phyloP scores from a whole-genome alignment of 306 rosid species.

The Fagus crenata region DNA sequence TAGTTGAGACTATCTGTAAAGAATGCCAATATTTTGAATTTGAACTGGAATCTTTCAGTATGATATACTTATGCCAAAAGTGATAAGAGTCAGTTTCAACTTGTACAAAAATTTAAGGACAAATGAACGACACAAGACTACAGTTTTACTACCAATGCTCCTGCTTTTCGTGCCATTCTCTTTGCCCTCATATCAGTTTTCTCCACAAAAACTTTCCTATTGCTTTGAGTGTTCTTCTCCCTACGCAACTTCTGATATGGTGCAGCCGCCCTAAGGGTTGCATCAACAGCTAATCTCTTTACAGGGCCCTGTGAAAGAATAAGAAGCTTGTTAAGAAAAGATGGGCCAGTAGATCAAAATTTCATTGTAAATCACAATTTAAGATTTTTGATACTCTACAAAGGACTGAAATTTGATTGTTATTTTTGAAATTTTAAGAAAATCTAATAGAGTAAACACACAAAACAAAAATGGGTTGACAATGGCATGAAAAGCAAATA shows the following conservation, averaged over 20 bases:
- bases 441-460: not conserved
- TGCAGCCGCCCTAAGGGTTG: slow-evolving; percentile 98
- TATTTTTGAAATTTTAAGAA: not conserved
- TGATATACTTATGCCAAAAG: not conserved
- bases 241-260: slow-evolving; percentile 94
- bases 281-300: slow-evolving; percentile 94
- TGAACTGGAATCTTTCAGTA: not conserved
- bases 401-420: not conserved
- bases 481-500: slow-evolving; percentile 18
- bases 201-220: slow-evolving; percentile 87
- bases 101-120: not conserved
- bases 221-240: slow-evolving; percentile 64
- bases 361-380: slow-evolving; percentile 4
- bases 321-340: slow-evolving; percentile 14
- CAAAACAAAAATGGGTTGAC: not conserved
- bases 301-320: slow-evolving; percentile 70
- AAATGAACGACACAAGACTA: slow-evolving; percentile 14
- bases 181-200: slow-evolving; percentile 95
- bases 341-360: not conserved
- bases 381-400: slow-evolving; percentile 10
- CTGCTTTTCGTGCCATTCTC: slow-evolving; percentile 99
- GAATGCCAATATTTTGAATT: not conserved
- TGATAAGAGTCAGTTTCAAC: not conserved
- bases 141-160: slow-evolving; percentile 74
- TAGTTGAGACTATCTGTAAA: not conserved